Conservation (phyloP, 2,329 filamentous ascomycete genomes). For the Pestalotiopsis sp. region DNA sequence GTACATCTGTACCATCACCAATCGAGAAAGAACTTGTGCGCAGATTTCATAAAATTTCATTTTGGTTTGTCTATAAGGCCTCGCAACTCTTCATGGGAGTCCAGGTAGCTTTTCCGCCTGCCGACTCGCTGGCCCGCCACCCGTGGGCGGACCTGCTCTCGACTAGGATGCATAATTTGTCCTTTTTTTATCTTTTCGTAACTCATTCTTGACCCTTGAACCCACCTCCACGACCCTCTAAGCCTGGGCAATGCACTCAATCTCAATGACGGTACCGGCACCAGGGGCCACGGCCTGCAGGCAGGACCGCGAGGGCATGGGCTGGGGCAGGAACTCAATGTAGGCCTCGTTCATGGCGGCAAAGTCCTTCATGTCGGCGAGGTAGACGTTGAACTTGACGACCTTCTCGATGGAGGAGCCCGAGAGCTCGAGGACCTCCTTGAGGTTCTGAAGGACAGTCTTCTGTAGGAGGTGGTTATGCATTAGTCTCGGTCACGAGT, state of each 20-base stretch:
- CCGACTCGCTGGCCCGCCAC: neutral
- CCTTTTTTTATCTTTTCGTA: neutral
- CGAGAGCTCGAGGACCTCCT: constrained; percentile 29
- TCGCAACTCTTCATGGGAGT: neutral
- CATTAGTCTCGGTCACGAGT: neutral
- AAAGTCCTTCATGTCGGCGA: constrained; percentile 31
- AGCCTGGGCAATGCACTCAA: constrained; percentile 41
- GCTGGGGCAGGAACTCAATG: constrained; percentile 39
- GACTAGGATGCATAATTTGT: neutral
- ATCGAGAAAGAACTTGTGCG: neutral
- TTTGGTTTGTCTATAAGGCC: neutral
- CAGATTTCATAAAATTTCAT: neutral
- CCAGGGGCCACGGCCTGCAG: constrained; percentile 41
- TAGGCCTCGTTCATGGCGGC: constrained; percentile 36
- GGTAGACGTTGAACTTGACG: constrained; percentile 32
- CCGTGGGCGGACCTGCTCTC: neutral
- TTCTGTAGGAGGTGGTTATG: neutral
- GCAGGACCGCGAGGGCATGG: constrained; percentile 44
- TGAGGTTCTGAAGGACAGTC: constrained; percentile 21
- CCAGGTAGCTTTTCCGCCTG: neutral
- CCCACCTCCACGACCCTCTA: neutral
- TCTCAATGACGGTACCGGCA: constrained; percentile 43
- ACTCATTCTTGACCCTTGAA: neutral
- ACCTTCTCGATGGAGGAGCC: constrained; percentile 30
- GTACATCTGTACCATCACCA: neutral